Percentiles rank a stretch among this genome's conserved stretches.
Conservation (phyloP, 768 basidiomycete species). For the Xerocomellus chrysenteron region DNA sequence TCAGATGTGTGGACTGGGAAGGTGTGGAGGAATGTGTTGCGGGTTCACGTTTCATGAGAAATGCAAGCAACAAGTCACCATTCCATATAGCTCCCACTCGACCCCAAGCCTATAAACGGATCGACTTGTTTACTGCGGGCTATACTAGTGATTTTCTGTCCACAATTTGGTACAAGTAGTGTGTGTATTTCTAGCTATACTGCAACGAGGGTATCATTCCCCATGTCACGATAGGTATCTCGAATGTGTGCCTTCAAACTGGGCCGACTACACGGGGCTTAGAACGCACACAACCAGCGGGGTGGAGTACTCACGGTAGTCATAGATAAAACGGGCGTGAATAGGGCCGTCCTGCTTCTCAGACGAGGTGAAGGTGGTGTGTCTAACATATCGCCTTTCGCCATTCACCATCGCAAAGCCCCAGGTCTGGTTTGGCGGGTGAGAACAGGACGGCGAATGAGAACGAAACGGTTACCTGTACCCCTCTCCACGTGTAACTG, state of each 20-base stretch:
- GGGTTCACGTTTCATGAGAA: slow-evolving; percentile 14
- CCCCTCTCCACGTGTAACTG: slow-evolving; percentile 54
- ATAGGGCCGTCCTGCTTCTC: slow-evolving; percentile 49
- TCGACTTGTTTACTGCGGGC: background rate
- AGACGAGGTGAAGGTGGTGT: slow-evolving; percentile 63
- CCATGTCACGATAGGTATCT: background rate
- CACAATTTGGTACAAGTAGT: background rate
- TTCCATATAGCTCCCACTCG: no score
- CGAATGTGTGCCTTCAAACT: slow-evolving; percentile 3
- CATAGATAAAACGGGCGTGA: slow-evolving; percentile 57
- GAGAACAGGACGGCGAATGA: background rate
- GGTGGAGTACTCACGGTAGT: slow-evolving; percentile 52
- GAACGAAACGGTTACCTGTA: slow-evolving; percentile 47
- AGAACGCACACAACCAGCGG: slow-evolving; percentile 6
- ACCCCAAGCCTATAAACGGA: slow-evolving; percentile 1
- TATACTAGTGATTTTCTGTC: background rate
- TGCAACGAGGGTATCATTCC: background rate
- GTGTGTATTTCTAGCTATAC: background rate
- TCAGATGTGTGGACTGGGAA: slow-evolving; percentile 14
- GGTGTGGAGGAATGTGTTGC: background rate
- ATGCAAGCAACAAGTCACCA: background rate
- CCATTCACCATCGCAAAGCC: slow-evolving; percentile 60
- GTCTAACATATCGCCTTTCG: slow-evolving; percentile 60
- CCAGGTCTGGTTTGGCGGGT: slow-evolving; percentile 44
- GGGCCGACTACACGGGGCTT: slow-evolving; percentile 19